These are phyloP conservation scores for Populus deltoides DNA, from an alignment of 345 rosid genomes.

Conservation along the genomic window DNA sequence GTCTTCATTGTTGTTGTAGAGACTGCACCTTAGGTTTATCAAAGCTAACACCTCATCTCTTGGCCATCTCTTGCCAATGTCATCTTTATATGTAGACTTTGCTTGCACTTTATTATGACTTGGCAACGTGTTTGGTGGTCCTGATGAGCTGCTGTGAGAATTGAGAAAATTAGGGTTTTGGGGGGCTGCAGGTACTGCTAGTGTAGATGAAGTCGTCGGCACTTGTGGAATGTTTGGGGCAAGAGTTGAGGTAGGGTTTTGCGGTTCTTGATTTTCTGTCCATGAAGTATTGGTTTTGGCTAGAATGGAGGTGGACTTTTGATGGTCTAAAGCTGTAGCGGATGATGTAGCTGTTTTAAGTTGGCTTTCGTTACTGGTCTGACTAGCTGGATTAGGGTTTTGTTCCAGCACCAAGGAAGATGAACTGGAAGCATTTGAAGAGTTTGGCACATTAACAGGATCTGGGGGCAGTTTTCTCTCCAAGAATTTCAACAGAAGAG, in stretches of 20 bases:
- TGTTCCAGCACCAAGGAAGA: slow-evolving; percentile 32
- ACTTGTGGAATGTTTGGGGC: neutral
- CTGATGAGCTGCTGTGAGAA: slow-evolving; percentile 19
- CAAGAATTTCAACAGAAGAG: slow-evolving; percentile 13
- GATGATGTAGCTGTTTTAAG: slow-evolving; percentile 24
- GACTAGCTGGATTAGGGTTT: slow-evolving; percentile 30
- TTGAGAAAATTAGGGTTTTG: slow-evolving; percentile 39
- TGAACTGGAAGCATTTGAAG: slow-evolving; percentile 30
- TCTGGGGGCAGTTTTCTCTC: slow-evolving; percentile 8
- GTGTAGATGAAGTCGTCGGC: neutral
- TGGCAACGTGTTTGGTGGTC: slow-evolving; percentile 33
- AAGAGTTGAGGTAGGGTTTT: slow-evolving; percentile 30
- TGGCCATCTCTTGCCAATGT: slow-evolving; percentile 89
- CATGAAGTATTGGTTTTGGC: slow-evolving; percentile 4
- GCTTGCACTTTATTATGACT: slow-evolving; percentile 28
- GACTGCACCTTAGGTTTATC: slow-evolving; percentile 60
- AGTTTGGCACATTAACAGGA: slow-evolving; percentile 9
- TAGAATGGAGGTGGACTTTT: neutral
- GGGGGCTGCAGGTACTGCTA: slow-evolving; percentile 1
- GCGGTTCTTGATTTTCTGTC: slow-evolving; percentile 13
- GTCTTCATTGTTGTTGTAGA: slow-evolving; percentile 41
- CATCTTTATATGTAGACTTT: slow-evolving; percentile 36
- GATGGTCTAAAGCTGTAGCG: slow-evolving; percentile 24
- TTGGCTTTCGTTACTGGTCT: slow-evolving; percentile 15
- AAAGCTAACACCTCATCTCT: slow-evolving; percentile 81